Evolutionary conservation across 768 basidiomycete genomes (phyloP).

Genomic region (Pisolithus sp.): DNA sequence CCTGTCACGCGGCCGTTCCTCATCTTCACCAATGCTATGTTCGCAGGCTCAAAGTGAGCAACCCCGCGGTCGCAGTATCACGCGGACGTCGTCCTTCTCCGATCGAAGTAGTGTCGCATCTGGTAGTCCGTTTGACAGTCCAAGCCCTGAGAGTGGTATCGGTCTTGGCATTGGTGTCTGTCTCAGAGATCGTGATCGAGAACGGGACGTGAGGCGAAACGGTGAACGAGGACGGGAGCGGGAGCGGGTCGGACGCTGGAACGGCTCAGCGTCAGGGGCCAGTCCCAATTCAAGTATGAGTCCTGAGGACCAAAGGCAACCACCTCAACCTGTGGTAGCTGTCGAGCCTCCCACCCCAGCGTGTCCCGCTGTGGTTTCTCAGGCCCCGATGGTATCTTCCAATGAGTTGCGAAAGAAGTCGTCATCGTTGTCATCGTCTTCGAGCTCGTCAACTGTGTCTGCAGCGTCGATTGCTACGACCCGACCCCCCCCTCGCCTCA

Average conservation of each 20-base stretch:
- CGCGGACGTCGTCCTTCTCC: constrained; percentile 51
- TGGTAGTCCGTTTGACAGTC: constrained; percentile 31
- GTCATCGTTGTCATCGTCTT: constrained; percentile 16
- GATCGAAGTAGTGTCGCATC: constrained; percentile 38
- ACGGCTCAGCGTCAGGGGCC: constrained; percentile 23
- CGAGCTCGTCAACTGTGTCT: constrained; percentile 22
- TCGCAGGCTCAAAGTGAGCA: constrained; percentile 27
- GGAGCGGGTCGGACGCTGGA: constrained; percentile 19
- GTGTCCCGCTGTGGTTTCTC: neutral
- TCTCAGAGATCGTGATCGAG: constrained; percentile 29
- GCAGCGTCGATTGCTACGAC: constrained; percentile 6
- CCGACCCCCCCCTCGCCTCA: constrained; percentile 21
- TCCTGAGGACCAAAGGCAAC: constrained; percentile 18
- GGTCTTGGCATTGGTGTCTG: constrained; percentile 27
- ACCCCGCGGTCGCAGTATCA: constrained; percentile 47
- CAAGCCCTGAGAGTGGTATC: constrained; percentile 33
- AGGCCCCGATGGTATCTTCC: constrained; percentile 6
- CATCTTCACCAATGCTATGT: constrained; percentile 29
- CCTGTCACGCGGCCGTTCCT: constrained; percentile 21
- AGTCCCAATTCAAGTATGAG: constrained; percentile 32
- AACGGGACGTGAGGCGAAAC: constrained; percentile 24
- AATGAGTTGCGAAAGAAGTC: constrained; percentile 12
- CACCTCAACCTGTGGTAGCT: neutral
- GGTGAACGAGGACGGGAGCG: constrained; percentile 27
- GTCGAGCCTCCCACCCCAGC: neutral